Percentiles rank a stretch among this genome's conserved stretches.
These are phyloP conservation scores for Flaveria ramosissima DNA, from an alignment of 129 eudicot species.

Conservation along the genomic window DNA sequence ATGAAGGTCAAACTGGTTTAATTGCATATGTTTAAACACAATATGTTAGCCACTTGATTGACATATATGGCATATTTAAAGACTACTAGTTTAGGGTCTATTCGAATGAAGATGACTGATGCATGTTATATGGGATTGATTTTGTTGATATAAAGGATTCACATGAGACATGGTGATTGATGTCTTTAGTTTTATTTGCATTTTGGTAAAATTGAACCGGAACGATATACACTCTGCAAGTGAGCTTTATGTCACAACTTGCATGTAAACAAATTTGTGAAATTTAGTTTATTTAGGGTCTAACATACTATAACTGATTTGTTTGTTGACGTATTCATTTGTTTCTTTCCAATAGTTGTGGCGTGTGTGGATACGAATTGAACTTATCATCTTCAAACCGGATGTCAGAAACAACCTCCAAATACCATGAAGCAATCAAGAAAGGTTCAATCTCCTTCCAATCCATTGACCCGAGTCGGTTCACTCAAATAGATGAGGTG, in stretches of 20 bases:
- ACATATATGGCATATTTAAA: background rate
- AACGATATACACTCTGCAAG: background rate
- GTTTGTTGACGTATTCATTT: constrained; percentile 9
- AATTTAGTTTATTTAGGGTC: no score
- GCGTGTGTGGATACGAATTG: constrained; percentile 70
- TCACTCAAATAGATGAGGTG: constrained; percentile 61
- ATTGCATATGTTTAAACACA: no score
- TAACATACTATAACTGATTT: background rate
- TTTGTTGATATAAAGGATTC: background rate
- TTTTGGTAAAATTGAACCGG: background rate
- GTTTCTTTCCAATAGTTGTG: constrained; percentile 49
- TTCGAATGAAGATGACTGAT: background rate
- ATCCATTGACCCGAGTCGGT: constrained; percentile 66
- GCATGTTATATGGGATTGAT: background rate
- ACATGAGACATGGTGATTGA: background rate
- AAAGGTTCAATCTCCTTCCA: constrained; percentile 59
- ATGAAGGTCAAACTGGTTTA: no score
- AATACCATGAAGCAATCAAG: constrained; percentile 49
- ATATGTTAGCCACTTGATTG: no score
- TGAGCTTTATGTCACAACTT: background rate
- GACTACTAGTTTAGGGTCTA: constrained; percentile 12
- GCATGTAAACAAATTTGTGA: background rate
- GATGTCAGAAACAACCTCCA: constrained; percentile 47
- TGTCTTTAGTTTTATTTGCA: background rate
- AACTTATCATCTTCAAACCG: constrained; percentile 51